Conservation (phyloP, 2,329 filamentous ascomycete genomes). For the Rhynchosporium secalis region DNA sequence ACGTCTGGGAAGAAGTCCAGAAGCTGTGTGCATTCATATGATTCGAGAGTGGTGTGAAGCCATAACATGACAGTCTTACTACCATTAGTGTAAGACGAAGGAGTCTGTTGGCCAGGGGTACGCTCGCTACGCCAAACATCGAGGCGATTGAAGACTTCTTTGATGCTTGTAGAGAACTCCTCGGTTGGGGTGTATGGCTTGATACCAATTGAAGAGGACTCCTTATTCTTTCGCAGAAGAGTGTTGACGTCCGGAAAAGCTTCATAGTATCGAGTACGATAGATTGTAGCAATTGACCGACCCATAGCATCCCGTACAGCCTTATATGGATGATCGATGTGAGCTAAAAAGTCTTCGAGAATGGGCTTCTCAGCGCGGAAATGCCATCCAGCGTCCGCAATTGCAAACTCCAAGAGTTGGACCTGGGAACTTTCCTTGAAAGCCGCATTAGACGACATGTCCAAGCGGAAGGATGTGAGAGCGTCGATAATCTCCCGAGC, state of each 20-base stretch:
- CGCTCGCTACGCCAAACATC: conserved; percentile 87
- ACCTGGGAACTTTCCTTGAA: conserved; percentile 99
- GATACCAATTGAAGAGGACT: conserved; percentile 77
- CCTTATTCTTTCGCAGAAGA: conserved; percentile 76
- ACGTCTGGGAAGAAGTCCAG: conserved; percentile 86
- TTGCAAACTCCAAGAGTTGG: conserved; percentile 81
- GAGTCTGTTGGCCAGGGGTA: conserved; percentile 84
- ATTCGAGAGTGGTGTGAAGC: conserved; percentile 88
- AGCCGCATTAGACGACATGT: conserved; percentile 92
- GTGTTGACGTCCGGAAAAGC: conserved; percentile 79
- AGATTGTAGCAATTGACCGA: conserved; percentile 81
- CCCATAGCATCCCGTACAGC: conserved; percentile 94
- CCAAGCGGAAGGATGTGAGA: conserved; percentile 81
- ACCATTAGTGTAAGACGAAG: conserved; percentile 90
- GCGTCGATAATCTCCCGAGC: conserved; percentile 83
- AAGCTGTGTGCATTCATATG: conserved; percentile 88
- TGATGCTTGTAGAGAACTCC: conserved; percentile 72
- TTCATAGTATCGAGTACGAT: conserved; percentile 90
- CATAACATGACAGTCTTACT: conserved; percentile 95
- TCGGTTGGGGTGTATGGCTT: conserved; percentile 78
- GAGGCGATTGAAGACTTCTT: conserved; percentile 73
- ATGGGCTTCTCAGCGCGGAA: conserved; percentile 90
- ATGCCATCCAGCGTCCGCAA: conserved; percentile 91
- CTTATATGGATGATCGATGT: conserved; percentile 97
- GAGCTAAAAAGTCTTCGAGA: conserved; percentile 80